Evolutionary conservation across 441 rosid species (phyloP).

Genomic region (Euphorbia schlechtendalii): DNA sequence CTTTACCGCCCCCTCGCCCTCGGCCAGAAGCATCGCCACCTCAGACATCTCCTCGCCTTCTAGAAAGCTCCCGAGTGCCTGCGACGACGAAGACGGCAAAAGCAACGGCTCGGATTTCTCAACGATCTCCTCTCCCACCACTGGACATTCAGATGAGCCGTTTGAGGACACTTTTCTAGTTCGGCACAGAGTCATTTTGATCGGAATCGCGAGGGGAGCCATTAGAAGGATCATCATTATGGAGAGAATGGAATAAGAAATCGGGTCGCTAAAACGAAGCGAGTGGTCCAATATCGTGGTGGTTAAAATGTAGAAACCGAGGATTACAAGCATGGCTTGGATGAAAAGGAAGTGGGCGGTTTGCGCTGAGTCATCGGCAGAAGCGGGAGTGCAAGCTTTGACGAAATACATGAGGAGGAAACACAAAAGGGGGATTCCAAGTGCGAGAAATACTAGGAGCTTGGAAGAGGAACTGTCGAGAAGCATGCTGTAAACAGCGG

Average conservation of each 20-base stretch:
- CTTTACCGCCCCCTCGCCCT: conserved; percentile 85
- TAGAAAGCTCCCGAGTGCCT: conserved; percentile 45
- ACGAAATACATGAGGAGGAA: conserved; percentile 58
- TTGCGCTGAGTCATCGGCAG: conserved; percentile 70
- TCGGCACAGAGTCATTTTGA: conserved; percentile 72
- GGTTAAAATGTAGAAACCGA: conserved; percentile 52
- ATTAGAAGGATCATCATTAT: conserved; percentile 50
- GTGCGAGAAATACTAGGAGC: conserved; percentile 56
- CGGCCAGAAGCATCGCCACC: conserved; percentile 68
- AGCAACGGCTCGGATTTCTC: conserved; percentile 48
- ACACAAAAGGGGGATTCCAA: conserved; percentile 71
- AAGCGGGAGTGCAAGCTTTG: conserved; percentile 72
- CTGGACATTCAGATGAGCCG: conserved; percentile 46
- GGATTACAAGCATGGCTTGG: conserved; percentile 50
- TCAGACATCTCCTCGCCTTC: conserved; percentile 56
- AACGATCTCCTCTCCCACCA: conserved; percentile 33
- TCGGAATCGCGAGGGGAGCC: conserved; percentile 77
- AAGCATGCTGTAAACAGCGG: conserved; percentile 56
- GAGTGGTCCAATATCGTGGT: conserved; percentile 43
- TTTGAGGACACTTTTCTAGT: conserved; percentile 23
- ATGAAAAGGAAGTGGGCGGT: conserved; percentile 59
- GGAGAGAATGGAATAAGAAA: conserved; percentile 42
- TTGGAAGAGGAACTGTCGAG: conserved; percentile 49
- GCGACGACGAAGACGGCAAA: conserved; percentile 45
- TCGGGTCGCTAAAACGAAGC: conserved; percentile 27